Percentiles rank a stretch among this genome's conserved stretches.
phyloP scores from a whole-genome alignment of 805 yeast genomes.

The Torulaspora franciscae region DNA sequence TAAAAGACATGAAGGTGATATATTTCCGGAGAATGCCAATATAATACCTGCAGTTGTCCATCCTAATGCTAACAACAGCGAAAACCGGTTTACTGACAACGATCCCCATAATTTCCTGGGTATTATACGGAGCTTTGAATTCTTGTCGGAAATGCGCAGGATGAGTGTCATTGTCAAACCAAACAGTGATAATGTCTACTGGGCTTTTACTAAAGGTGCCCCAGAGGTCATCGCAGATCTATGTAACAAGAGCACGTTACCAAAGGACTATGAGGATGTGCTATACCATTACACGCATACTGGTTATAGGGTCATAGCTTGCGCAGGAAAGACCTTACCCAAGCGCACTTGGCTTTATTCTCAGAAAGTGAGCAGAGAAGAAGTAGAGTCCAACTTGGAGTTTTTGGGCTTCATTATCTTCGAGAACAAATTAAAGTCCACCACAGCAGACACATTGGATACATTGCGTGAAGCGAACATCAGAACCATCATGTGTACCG shows the following conservation, averaged over 20 bases:
- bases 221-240: constrained; percentile 87
- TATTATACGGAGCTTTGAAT: constrained; percentile 63
- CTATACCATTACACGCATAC: constrained; percentile 83
- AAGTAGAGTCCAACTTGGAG: constrained; percentile 60
- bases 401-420: constrained; percentile 88
- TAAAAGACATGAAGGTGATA: constrained; percentile 37
- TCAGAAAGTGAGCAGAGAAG: constrained; percentile 52
- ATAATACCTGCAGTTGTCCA: constrained; percentile 49
- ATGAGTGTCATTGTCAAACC: constrained; percentile 77
- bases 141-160: constrained; percentile 76
- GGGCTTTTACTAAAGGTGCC: constrained; percentile 85
- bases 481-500: constrained; percentile 93
- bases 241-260: constrained; percentile 67
- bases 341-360: constrained; percentile 46
- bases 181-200: constrained; percentile 38
- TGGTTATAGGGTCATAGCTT: constrained; percentile 93
- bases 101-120: constrained; percentile 40
- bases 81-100: constrained; percentile 36
- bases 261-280: constrained; percentile 65
- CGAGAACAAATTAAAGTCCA: constrained; percentile 79
- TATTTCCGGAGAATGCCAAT: constrained; percentile 41
- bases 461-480: constrained; percentile 63
- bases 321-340: constrained; percentile 61
- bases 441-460: constrained; percentile 57
- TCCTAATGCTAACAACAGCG: constrained; percentile 33